Evolutionary conservation across 805 yeast species (phyloP).

Genomic region (Wickerhamiella australiensis): DNA sequence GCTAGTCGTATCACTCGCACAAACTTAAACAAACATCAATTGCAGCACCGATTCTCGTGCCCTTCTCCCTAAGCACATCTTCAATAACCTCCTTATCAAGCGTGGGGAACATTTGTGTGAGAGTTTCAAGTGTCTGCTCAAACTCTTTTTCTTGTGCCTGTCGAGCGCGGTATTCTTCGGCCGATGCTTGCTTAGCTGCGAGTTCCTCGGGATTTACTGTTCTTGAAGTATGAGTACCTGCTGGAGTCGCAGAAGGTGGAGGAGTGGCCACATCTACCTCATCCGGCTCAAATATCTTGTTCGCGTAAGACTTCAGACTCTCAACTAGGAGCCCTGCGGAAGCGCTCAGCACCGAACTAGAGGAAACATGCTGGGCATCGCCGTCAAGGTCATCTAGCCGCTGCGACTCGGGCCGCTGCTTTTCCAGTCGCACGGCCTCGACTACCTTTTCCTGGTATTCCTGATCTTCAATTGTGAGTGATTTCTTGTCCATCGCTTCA

Average conservation of each 20-base stretch:
- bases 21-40: conserved; percentile 48
- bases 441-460: conserved; percentile 41
- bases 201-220: conserved; percentile 23
- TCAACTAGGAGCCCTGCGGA: conserved; percentile 42
- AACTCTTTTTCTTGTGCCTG: conserved; percentile 35
- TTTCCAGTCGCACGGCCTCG: conserved; percentile 31
- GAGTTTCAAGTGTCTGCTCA: conserved; percentile 36
- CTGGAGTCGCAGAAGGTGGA: neutral
- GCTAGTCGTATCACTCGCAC: conserved; percentile 13
- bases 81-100: conserved; percentile 55
- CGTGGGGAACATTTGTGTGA: conserved; percentile 62
- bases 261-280: conserved; percentile 17
- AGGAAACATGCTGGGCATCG: conserved; percentile 15
- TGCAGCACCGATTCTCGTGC: conserved; percentile 56
- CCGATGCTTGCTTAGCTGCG: conserved; percentile 30
- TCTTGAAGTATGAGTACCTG: conserved; percentile 11
- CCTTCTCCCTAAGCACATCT: conserved; percentile 57
- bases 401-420: conserved; percentile 24
- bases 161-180: conserved; percentile 31
- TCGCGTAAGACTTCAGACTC: conserved; percentile 33
- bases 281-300: conserved; percentile 28
- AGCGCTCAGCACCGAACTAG: conserved; percentile 27
- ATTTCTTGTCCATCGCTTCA: conserved; percentile 42
- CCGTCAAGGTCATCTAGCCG: neutral
- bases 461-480: conserved; percentile 48